phyloP scores from a whole-genome alignment of 106 monocot species.

The Dendrobium chrysotoxum region DNA sequence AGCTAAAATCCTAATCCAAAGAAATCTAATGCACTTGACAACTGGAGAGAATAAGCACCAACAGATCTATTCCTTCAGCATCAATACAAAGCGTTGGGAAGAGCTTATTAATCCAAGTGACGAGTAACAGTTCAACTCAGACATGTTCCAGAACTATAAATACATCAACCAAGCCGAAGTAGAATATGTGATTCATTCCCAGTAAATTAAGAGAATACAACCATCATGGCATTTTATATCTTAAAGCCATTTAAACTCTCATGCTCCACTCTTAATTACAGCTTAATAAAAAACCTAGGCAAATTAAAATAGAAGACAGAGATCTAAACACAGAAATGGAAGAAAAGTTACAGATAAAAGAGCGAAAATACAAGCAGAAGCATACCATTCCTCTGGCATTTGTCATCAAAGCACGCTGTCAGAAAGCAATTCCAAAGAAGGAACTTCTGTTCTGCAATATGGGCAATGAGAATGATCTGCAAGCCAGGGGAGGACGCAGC shows the following conservation, averaged over 20 bases:
- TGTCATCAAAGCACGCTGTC: not conserved
- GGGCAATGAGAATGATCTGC: conserved; percentile 26
- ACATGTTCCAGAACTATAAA: not conserved
- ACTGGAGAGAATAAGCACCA: too few relatives aligned
- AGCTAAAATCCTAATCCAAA: too few relatives aligned
- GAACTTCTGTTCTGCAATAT: conserved; percentile 26
- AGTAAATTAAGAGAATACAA: not conserved
- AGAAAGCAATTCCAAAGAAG: not conserved
- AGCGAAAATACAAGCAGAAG: not conserved
- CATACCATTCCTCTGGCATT: not conserved
- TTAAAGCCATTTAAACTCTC: not conserved
- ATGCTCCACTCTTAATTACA: not conserved
- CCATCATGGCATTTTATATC: not conserved
- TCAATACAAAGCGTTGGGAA: not conserved
- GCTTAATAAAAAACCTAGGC: not conserved
- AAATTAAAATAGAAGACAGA: not conserved
- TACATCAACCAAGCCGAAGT: not conserved
- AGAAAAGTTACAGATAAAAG: not conserved
- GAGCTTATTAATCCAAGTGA: not conserved
- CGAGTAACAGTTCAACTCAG: not conserved
- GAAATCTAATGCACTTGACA: too few relatives aligned
- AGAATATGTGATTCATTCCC: not conserved
- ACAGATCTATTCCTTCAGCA: too few relatives aligned
- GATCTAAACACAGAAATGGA: conserved; percentile 2
- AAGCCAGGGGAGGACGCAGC: conserved; percentile 39